Percentiles rank a stretch among this genome's conserved stretches.
These are phyloP conservation scores for Tricholoma sp. DNA, from an alignment of 768 basidiomycete species.

Conservation along the genomic window DNA sequence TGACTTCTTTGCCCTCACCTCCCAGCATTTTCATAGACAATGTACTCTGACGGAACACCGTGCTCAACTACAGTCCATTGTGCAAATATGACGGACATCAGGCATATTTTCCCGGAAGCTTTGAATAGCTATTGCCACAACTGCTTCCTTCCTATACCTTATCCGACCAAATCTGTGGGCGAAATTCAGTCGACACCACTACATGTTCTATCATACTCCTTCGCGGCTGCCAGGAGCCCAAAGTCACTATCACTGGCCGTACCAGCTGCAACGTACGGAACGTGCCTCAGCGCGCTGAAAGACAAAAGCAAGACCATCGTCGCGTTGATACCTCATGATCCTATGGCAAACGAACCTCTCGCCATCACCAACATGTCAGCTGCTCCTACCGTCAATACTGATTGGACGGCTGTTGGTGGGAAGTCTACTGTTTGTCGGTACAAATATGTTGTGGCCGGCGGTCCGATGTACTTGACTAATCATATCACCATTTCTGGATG, in stretches of 20 bases:
- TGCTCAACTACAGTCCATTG: background rate
- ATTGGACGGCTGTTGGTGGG: conserved; percentile 29
- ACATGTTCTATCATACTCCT: conserved; percentile 19
- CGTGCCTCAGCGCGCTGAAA: background rate
- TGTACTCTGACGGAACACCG: background rate
- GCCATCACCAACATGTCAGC: conserved; percentile 36
- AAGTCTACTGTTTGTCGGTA: no score
- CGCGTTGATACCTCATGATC: conserved; percentile 29
- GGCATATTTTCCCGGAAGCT: background rate
- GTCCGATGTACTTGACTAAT: no score
- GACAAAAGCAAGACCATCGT: conserved; percentile 12
- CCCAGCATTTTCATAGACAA: background rate
- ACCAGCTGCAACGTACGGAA: conserved; percentile 22
- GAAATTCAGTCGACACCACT: conserved; percentile 26
- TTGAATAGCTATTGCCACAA: background rate
- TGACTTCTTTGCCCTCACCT: conserved; percentile 12
- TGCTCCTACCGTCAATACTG: conserved; percentile 33
- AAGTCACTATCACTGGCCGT: conserved; percentile 25
- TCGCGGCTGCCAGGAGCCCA: conserved; percentile 17
- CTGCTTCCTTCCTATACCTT: conserved; percentile 34
- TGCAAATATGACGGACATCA: background rate
- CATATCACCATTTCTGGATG: no score
- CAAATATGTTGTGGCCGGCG: no score
- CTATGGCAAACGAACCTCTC: conserved; percentile 31
- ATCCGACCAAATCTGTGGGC: conserved; percentile 30